Percentiles rank a stretch among this genome's conserved stretches.
phyloP scores from a whole-genome alignment of 495 filamentous ascomycete genomes.

The Trichocladium uniseriatum region DNA sequence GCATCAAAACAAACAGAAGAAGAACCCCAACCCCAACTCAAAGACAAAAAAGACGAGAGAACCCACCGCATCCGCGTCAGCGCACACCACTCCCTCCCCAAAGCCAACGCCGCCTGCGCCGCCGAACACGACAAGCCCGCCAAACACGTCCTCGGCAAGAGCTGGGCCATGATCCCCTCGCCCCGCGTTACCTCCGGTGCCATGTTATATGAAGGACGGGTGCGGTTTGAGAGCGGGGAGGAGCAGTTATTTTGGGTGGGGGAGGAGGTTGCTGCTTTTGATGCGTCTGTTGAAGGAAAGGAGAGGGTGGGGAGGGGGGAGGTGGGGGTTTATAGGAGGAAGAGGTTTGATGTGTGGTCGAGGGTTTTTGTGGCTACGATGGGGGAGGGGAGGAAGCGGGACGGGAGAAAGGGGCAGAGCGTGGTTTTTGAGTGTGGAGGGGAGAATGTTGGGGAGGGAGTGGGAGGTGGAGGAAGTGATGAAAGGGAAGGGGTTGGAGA shows the following conservation, averaged over 20 bases:
- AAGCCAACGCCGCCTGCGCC: background rate
- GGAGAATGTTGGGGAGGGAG: background rate
- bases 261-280: background rate
- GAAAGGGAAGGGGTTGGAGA: background rate
- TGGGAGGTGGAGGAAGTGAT: background rate
- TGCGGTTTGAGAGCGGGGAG: background rate
- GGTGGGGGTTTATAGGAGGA: slow-evolving; percentile 3
- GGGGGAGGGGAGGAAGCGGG: background rate
- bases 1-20: no score
- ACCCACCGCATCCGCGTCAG: background rate
- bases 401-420: background rate
- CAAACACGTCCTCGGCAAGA: slow-evolving; percentile 1
- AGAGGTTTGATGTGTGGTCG: slow-evolving; percentile 16
- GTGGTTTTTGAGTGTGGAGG: slow-evolving; percentile 1
- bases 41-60: background rate
- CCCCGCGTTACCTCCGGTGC: no score
- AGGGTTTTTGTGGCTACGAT: background rate
- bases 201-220: background rate
- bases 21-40: no score
- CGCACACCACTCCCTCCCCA: background rate
- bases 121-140: no score
- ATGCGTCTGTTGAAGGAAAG: background rate
- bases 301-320: slow-evolving; percentile 4
- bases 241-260: slow-evolving; percentile 5
- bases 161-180: background rate